phyloP scores from a whole-genome alignment of 2,329 filamentous ascomycete species.

The Hymenotorrendiella dingleyae region DNA sequence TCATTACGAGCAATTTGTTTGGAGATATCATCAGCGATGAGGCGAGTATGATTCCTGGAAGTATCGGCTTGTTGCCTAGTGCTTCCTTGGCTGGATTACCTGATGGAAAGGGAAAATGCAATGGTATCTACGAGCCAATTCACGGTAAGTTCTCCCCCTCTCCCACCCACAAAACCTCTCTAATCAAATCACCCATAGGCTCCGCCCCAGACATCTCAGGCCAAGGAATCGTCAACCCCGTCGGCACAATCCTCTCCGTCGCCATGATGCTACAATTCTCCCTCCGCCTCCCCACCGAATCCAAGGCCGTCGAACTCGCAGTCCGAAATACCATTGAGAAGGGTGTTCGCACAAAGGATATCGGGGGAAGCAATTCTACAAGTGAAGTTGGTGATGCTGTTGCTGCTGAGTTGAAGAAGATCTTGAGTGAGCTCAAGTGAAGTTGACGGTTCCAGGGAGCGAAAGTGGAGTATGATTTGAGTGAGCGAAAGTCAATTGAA shows the following conservation, averaged over 20 bases:
- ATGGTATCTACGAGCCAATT: conserved; percentile 96
- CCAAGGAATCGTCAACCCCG: conserved; percentile 84
- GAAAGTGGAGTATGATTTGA: no score
- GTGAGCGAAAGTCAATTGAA: no score
- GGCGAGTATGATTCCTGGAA: conserved; percentile 89
- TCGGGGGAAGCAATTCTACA: conserved; percentile 72
- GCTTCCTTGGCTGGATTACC: conserved; percentile 83
- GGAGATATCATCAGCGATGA: conserved; percentile 96
- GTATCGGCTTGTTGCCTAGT: conserved; percentile 79
- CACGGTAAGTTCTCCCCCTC: conserved; percentile 58
- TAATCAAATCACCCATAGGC: conserved; percentile 43
- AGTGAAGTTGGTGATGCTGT: conserved; percentile 78
- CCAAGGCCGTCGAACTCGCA: conserved; percentile 72
- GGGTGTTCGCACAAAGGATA: conserved; percentile 74
- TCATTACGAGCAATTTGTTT: conserved; percentile 91
- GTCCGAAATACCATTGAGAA: conserved; percentile 74
- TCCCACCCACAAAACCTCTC: no score
- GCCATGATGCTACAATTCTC: conserved; percentile 98
- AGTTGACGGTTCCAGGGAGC: no score
- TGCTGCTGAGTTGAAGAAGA: conserved; percentile 63
- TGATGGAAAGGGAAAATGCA: conserved; percentile 76
- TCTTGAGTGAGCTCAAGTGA: no score
- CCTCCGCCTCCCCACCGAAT: conserved; percentile 70
- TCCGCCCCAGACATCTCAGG: conserved; percentile 92
- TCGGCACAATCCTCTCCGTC: conserved; percentile 85